These are phyloP conservation scores for Penicillium taxi DNA, from an alignment of 495 filamentous ascomycete species.

Conservation along the genomic window DNA sequence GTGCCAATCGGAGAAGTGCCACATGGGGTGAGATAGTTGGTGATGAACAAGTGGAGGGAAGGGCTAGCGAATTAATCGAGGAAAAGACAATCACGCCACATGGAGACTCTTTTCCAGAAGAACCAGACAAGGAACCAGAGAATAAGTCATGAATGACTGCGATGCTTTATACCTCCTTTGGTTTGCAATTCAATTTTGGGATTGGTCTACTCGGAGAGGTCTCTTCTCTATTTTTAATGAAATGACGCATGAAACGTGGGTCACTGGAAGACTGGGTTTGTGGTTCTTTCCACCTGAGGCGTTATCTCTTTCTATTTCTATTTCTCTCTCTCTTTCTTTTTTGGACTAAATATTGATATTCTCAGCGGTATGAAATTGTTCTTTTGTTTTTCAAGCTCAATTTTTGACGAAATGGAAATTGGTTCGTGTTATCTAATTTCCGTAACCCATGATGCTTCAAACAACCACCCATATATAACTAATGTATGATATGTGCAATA, in stretches of 20 bases:
- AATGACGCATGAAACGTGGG: slow-evolving; percentile 17
- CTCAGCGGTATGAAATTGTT: slow-evolving; percentile 16
- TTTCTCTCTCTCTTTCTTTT: too few relatives aligned
- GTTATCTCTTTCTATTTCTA: too few relatives aligned
- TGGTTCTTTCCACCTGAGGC: slow-evolving; percentile 10
- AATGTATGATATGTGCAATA: too few relatives aligned
- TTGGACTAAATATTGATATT: slow-evolving; percentile 22
- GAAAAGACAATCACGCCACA: slow-evolving; percentile 15
- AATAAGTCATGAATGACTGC: too few relatives aligned
- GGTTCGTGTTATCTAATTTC: slow-evolving; percentile 6
- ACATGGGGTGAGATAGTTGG: slow-evolving; percentile 54
- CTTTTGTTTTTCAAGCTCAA: slow-evolving; percentile 6
- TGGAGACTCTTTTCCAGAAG: slow-evolving; percentile 7
- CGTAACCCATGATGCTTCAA: too few relatives aligned
- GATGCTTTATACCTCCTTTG: too few relatives aligned
- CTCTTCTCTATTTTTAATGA: slow-evolving; percentile 16
- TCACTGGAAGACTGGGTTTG: slow-evolving; percentile 11
- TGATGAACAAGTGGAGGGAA: slow-evolving; percentile 26
- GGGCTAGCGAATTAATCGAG: slow-evolving; percentile 9
- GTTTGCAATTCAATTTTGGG: too few relatives aligned
- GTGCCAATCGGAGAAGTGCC: slow-evolving; percentile 53
- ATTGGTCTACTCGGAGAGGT: neutral
- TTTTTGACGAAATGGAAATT: slow-evolving; percentile 9
- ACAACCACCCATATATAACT: too few relatives aligned
- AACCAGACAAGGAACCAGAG: slow-evolving; percentile 9